These are phyloP conservation scores for Nidula niveotomentosa DNA, from an alignment of 1,284 basidiomycete species.

Conservation along the genomic window DNA sequence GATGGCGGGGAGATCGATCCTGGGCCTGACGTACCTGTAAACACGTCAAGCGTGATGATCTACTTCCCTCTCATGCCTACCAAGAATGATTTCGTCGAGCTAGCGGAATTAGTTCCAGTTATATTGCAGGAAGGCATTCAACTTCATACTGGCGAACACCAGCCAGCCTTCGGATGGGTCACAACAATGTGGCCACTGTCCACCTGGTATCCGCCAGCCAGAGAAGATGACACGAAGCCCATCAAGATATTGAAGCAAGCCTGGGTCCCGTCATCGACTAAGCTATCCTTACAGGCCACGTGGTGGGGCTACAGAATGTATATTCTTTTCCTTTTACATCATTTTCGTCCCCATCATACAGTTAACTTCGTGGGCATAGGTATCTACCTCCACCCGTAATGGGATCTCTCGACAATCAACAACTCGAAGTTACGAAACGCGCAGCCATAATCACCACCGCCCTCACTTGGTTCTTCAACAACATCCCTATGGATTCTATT, in stretches of 20 bases:
- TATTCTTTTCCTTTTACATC: no score
- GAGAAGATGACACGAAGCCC: no score
- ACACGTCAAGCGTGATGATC: conserved; percentile 61
- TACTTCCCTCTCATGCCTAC: conserved; percentile 67
- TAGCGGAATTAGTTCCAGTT: conserved; percentile 61
- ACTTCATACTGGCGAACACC: background rate
- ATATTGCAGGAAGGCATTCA: conserved; percentile 18
- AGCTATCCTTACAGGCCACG: conserved; percentile 68
- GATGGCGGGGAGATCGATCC: conserved; percentile 28
- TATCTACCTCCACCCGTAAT: conserved; percentile 73
- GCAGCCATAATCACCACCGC: conserved; percentile 71
- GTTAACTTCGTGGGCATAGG: conserved; percentile 38
- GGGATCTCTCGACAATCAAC: conserved; percentile 57
- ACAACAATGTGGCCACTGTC: conserved; percentile 23
- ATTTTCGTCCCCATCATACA: no score
- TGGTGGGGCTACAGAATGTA: conserved; percentile 72
- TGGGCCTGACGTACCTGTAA: conserved; percentile 31
- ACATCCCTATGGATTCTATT: conserved; percentile 56
- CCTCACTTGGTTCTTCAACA: conserved; percentile 67
- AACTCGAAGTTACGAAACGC: conserved; percentile 67
- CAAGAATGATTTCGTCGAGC: conserved; percentile 57
- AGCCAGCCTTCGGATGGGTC: conserved; percentile 2
- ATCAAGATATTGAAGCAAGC: conserved; percentile 2
- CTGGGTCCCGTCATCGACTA: conserved; percentile 69
- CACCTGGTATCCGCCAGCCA: conserved; percentile 10